Percentiles rank a stretch among this genome's conserved stretches.
Conservation (phyloP, 345 rosid species). For the Aurinia saxatilis region DNA sequence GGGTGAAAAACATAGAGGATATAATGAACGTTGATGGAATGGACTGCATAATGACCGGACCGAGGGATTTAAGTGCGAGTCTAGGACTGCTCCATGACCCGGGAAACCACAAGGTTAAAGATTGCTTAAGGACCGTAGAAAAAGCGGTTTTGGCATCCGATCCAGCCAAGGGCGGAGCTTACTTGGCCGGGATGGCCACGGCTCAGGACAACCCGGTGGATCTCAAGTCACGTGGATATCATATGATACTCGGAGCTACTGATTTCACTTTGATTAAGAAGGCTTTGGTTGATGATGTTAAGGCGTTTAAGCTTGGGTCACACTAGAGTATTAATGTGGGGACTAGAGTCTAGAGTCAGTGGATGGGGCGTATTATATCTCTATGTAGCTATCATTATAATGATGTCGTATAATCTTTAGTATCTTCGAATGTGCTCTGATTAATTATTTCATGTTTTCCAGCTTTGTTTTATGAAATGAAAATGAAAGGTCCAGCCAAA, state of each 20-base stretch:
- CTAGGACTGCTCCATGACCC: constrained; percentile 78
- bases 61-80: constrained; percentile 77
- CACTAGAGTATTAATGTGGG: no score
- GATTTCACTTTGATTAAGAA: constrained; percentile 54
- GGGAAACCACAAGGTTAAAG: constrained; percentile 49
- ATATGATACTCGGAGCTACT: constrained; percentile 50
- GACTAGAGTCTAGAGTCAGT: no score
- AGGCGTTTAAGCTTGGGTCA: constrained; percentile 33
- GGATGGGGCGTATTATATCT: no score
- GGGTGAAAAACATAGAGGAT: neutral
- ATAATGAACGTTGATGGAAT: constrained; percentile 43
- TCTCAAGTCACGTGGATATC: constrained; percentile 57
- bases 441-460: no score
- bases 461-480: no score
- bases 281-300: constrained; percentile 63
- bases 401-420: no score
- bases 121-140: constrained; percentile 48
- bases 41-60: constrained; percentile 84
- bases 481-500: no score
- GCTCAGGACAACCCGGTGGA: constrained; percentile 49
- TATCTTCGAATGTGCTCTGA: no score
- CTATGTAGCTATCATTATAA: no score
- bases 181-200: constrained; percentile 57
- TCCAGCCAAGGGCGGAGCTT: constrained; percentile 42
- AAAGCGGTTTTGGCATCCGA: constrained; percentile 40